Conservation (phyloP, 345 rosid genomes). For the Abelmoschus esculentus region DNA sequence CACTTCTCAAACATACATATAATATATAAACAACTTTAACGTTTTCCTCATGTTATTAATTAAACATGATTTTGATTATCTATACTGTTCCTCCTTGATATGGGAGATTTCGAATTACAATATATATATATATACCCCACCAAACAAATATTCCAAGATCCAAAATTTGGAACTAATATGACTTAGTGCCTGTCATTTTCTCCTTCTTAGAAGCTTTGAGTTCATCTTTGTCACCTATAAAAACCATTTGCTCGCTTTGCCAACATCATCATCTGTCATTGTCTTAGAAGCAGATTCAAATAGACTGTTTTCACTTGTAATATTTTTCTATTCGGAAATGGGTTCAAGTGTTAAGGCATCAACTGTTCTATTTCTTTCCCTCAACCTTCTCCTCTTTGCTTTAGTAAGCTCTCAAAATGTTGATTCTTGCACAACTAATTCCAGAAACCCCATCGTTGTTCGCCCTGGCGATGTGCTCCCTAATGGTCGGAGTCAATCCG, state of each 20-base stretch:
- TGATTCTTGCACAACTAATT: background rate
- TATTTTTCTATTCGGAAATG: background rate
- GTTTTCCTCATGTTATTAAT: background rate
- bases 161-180: background rate
- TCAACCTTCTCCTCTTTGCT: background rate
- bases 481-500: background rate
- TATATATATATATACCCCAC: background rate
- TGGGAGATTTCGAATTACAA: background rate
- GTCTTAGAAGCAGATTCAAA: background rate
- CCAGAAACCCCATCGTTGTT: background rate
- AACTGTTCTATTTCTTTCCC: background rate
- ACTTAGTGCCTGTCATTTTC: background rate
- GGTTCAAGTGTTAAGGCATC: background rate
- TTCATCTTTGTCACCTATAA: background rate
- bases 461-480: background rate
- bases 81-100: background rate
- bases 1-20: too few relatives aligned
- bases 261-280: background rate
- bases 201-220: background rate
- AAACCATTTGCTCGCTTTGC: background rate
- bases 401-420: background rate
- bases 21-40: too few relatives aligned
- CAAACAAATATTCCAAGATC: background rate
- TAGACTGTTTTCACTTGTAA: background rate
- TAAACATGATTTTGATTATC: background rate